Evolutionary conservation across 2,329 filamentous ascomycete species (phyloP), one percentile per base, ranked within the genome.

Genomic region (Neopestalotiopsis sp.): DNA sequence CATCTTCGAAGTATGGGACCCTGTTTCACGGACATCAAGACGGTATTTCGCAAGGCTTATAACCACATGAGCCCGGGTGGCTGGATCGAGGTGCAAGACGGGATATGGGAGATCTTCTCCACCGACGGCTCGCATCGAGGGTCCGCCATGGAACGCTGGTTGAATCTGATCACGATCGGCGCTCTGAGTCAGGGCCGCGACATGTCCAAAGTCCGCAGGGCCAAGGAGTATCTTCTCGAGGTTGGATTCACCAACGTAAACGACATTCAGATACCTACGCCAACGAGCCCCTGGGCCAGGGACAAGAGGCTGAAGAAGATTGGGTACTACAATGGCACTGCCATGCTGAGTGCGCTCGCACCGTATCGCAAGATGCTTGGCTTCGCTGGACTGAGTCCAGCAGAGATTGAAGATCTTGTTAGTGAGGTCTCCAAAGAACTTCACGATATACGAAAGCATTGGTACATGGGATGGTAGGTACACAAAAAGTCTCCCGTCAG

Each of bases 31-130:
- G 65, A 67, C 17, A 45, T 61, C 10, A 17, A 28, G 13, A 58
- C 24, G 4, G 28, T 61, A 3, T 17, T 67, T 4, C 32, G 20
- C 10, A 42, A 30, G 12, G 34, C 20, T 2, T 30, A 30, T 32
- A 32, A 67, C 65, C 30, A 67, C 13, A 20, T 67, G 53, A 32
- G n/a, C 12, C 32, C 53, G 4, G 65, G 65, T 17, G 65, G 65
- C 30, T 67, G 56, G 65, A 49, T 67, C 56, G 56, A 61, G 34
- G 9, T 59, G 1, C 56, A 61, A 14, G 65, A 59, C 34, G 30
- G 53, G 2, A 9, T 14, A 7, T 59, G n/a, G 53, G 20, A 59
- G 9, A 7, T 61, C 5, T 40, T 57, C 24, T 40, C 30, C 12
- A 24, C 28, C 9, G 56, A 67, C 13, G 20, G 40, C 32, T 61